Conservation (phyloP, 2,329 filamentous ascomycete genomes). For the Penicillium sp. region DNA sequence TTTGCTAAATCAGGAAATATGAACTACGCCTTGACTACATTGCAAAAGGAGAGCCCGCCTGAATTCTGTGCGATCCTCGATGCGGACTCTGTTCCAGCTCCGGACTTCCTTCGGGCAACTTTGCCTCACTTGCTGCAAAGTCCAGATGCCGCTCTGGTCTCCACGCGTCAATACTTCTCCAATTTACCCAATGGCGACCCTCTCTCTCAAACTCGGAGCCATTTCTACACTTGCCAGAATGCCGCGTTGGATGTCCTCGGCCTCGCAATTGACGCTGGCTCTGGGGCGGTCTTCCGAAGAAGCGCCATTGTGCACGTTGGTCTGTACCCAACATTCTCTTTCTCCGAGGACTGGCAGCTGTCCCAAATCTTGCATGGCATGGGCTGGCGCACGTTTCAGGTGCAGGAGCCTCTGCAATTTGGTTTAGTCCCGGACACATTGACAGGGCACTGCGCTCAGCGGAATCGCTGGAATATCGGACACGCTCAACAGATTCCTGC, state of each 20-base stretch:
- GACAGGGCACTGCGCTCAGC: conserved; percentile 38
- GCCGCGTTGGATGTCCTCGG: conserved; percentile 31
- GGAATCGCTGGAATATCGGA: conserved; percentile 41
- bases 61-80: conserved; percentile 39
- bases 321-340: conserved; percentile 37
- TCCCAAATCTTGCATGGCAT: conserved; percentile 34
- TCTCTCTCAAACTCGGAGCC: conserved; percentile 32
- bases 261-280: conserved; percentile 35
- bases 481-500: conserved; percentile 29
- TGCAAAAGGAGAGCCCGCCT: conserved; percentile 25
- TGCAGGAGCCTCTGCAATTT: conserved; percentile 36
- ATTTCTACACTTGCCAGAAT: conserved; percentile 39
- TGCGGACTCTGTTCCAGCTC: conserved; percentile 40
- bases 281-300: conserved; percentile 38
- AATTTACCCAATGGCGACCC: conserved; percentile 36
- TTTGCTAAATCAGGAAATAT: conserved; percentile 44
- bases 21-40: conserved; percentile 33
- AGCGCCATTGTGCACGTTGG: conserved; percentile 32
- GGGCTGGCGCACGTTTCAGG: conserved; percentile 31
- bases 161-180: conserved; percentile 37
- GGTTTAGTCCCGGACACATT: conserved; percentile 38
- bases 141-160: conserved; percentile 32
- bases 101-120: conserved; percentile 38
- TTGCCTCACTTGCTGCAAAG: conserved; percentile 37
- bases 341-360: conserved; percentile 39